Percentiles rank a stretch among this genome's conserved stretches.
phyloP scores from a whole-genome alignment of 2,329 filamentous ascomycete species.

The Fusarium sp. region DNA sequence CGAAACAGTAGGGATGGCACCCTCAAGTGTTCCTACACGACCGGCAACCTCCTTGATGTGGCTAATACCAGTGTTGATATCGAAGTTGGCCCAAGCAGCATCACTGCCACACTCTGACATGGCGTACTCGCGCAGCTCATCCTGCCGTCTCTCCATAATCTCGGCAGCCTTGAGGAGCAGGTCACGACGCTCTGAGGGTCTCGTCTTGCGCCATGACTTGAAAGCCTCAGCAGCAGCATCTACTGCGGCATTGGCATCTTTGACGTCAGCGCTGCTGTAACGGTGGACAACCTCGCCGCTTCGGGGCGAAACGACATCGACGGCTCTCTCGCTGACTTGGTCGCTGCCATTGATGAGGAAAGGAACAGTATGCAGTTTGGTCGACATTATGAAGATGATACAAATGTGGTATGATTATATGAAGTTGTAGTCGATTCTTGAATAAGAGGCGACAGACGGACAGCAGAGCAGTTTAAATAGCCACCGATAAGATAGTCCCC shows the following conservation, averaged over 20 bases:
- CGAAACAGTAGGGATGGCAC: slow-evolving; percentile 50
- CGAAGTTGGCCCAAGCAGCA: slow-evolving; percentile 55
- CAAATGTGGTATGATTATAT: background rate
- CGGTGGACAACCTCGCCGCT: slow-evolving; percentile 64
- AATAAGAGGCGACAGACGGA: background rate
- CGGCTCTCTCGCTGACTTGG: slow-evolving; percentile 58
- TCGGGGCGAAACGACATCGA: slow-evolving; percentile 67
- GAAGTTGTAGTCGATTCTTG: background rate
- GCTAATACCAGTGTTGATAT: slow-evolving; percentile 52
- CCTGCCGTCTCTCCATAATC: slow-evolving; percentile 67
- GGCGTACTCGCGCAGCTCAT: slow-evolving; percentile 72
- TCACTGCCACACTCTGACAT: slow-evolving; percentile 59
- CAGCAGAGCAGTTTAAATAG: slow-evolving; percentile 32
- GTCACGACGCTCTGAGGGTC: slow-evolving; percentile 70
- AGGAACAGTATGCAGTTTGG: slow-evolving; percentile 48
- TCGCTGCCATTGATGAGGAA: slow-evolving; percentile 59
- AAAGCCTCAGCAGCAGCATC: slow-evolving; percentile 72
- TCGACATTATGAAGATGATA: slow-evolving; percentile 28
- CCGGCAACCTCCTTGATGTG: slow-evolving; percentile 58
- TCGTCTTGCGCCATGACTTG: slow-evolving; percentile 73
- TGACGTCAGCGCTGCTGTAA: slow-evolving; percentile 66
- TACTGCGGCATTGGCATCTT: slow-evolving; percentile 65
- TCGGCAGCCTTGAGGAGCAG: slow-evolving; percentile 77
- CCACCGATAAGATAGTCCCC: background rate
- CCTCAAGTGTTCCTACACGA: slow-evolving; percentile 53